Conservation (phyloP, 2,329 filamentous ascomycete species). For the Diaporthe helianthi region DNA sequence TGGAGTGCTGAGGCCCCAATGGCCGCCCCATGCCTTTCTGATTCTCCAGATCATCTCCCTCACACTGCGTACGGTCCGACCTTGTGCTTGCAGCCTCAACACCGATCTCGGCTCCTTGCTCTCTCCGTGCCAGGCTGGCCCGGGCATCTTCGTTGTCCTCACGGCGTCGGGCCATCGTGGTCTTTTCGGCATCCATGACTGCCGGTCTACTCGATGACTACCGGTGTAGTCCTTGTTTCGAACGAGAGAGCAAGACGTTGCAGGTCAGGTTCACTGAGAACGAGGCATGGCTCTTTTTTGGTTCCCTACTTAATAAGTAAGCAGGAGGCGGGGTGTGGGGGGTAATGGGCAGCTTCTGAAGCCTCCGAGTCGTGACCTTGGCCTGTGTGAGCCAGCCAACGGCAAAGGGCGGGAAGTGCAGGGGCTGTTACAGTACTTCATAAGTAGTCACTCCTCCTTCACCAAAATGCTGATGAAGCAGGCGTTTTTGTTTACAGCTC, state of each 20-base stretch:
- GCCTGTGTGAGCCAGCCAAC: background rate
- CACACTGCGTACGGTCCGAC: background rate
- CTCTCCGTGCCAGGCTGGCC: background rate
- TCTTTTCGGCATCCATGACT: background rate
- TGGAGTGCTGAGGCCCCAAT: constrained; percentile 26
- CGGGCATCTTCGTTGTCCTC: background rate
- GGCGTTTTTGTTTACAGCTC: background rate
- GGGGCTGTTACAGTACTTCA: too few relatives aligned
- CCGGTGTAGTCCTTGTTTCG: too few relatives aligned
- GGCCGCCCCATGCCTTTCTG: background rate
- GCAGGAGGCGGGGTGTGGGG: background rate
- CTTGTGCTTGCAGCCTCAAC: background rate
- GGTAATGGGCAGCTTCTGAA: background rate
- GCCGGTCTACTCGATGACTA: background rate
- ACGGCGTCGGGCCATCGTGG: too few relatives aligned
- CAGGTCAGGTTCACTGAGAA: background rate
- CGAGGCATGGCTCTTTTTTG: background rate
- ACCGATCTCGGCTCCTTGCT: background rate
- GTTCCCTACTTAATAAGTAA: too few relatives aligned
- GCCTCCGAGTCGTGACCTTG: constrained; percentile 9
- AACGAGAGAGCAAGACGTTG: background rate
- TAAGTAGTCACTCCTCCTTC: background rate
- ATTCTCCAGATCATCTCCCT: background rate
- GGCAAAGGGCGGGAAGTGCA: background rate
- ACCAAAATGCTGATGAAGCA: constrained; percentile 1